Evolutionary conservation across 2,329 filamentous ascomycete species (phyloP), one percentile per base, ranked within the genome.

Genomic region (Colletotrichum abscissum): DNA sequence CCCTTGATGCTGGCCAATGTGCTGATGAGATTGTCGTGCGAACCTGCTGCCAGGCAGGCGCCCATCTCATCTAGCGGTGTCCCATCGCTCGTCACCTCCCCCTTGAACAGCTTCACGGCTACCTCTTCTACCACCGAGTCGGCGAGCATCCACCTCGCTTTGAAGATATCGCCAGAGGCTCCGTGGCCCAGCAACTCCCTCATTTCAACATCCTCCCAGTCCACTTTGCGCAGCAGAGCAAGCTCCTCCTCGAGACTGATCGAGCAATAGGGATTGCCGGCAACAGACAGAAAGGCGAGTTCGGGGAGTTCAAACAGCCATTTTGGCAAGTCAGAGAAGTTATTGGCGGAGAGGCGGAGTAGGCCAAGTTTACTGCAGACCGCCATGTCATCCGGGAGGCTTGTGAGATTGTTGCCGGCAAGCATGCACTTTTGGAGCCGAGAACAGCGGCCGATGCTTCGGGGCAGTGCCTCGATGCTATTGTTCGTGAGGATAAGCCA

Each of bases 401-500:
- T 63, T 0, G 73, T 76, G 28, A 88, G 79, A n/a, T 71, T 77
- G 75, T 88, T 88, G 16, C 85, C 86, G 1, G 86, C 82, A n/a
- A 88, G 77, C 84, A 87, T 85, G 75, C 86, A 87, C 77, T 87
- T 86, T 74, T 87, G 83, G 5, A 88, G 79, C 12, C 81, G 80
- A 22, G 75, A 73, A 70, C 86, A 88, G 24, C 77, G 77, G 11
- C 85, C 84, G 60, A 88, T 84, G 76, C 81, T 84, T 22, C 75
- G 75, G 0, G 86, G 85, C 8, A 88, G 77, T 8, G 74, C 66
- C 4, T 73, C 71, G 54, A 88, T 81, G 52, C 76, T 73, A 77
- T 88, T 88, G 75, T 85, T 82, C 22, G 86, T 88, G 14, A 88
- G 78, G 64, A 88, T 86, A 52, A 88, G 78, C 84, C 85, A 87